Conservation (phyloP, 2,329 filamentous ascomycete species). For the Curvularia spicifera region DNA sequence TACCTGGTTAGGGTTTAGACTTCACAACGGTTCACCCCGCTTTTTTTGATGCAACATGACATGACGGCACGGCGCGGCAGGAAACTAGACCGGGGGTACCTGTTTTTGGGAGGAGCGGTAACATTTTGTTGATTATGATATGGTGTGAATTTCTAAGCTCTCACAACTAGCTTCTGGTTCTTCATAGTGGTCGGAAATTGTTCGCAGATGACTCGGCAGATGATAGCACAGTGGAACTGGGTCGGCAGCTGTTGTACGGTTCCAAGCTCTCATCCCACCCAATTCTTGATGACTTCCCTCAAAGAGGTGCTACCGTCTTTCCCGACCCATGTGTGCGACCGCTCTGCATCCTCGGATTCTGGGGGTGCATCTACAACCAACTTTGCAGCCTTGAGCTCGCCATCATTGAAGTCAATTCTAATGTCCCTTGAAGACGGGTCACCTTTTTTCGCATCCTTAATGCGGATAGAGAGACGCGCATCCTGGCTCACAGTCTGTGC, state of each 20-base stretch:
- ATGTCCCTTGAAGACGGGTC: slow-evolving; percentile 29
- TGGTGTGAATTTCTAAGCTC: background rate
- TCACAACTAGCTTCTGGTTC: background rate
- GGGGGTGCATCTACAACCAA: slow-evolving; percentile 10
- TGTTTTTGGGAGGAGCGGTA: background rate
- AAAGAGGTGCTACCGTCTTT: slow-evolving; percentile 20
- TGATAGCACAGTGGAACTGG: background rate
- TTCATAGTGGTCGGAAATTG: background rate
- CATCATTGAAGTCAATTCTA: slow-evolving; percentile 27
- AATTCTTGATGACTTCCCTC: slow-evolving; percentile 36
- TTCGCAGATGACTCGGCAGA: background rate
- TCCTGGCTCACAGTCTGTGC: slow-evolving; percentile 29
- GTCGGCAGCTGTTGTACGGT: background rate
- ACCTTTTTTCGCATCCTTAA: slow-evolving; percentile 31
- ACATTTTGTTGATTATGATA: background rate
- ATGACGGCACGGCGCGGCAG: slow-evolving; percentile 6
- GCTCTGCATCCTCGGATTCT: slow-evolving; percentile 17
- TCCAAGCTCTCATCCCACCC: slow-evolving; percentile 22
- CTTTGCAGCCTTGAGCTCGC: slow-evolving; percentile 23
- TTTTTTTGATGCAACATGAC: slow-evolving; percentile 13
- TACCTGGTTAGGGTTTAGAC: slow-evolving; percentile 9
- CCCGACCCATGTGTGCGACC: slow-evolving; percentile 37
- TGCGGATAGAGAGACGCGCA: slow-evolving; percentile 32
- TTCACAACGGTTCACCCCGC: slow-evolving; percentile 9
- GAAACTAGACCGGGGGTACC: background rate